These are phyloP conservation scores for Zymoseptoria passerinii DNA, from an alignment of 2,329 filamentous ascomycete genomes.

Conservation along the genomic window DNA sequence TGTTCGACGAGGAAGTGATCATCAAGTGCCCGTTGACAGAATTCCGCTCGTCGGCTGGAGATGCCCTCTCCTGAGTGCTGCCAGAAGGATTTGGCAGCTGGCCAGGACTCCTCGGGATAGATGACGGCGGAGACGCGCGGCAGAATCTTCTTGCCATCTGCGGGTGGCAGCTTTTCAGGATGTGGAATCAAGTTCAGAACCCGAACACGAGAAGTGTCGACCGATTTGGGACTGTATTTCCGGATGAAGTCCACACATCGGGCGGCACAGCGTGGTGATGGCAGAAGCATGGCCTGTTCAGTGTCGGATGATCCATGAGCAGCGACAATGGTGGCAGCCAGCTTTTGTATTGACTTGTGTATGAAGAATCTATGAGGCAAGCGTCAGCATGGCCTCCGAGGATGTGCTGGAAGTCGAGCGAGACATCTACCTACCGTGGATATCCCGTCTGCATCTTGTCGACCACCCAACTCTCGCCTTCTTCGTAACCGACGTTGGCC, in stretches of 20 bases:
- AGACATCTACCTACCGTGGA: slow-evolving; percentile 52
- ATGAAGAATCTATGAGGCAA: slow-evolving; percentile 67
- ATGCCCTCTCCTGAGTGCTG: slow-evolving; percentile 91
- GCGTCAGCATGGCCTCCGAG: slow-evolving; percentile 1
- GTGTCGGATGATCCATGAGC: slow-evolving; percentile 51
- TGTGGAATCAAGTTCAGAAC: slow-evolving; percentile 58
- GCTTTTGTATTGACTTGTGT: slow-evolving; percentile 68
- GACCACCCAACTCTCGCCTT: slow-evolving; percentile 81
- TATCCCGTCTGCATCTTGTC: slow-evolving; percentile 83
- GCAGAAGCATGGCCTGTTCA: slow-evolving; percentile 73
- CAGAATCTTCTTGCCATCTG: slow-evolving; percentile 37
- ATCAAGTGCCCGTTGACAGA: slow-evolving; percentile 67
- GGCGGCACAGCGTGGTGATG: slow-evolving; percentile 59
- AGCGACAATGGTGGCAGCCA: slow-evolving; percentile 60
- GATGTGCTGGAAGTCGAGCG: neutral
- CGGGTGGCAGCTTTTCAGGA: slow-evolving; percentile 37
- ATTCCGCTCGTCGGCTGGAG: slow-evolving; percentile 84
- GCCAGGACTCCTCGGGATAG: slow-evolving; percentile 58
- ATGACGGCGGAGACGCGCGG: slow-evolving; percentile 51
- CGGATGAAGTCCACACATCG: slow-evolving; percentile 68
- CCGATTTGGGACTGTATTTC: slow-evolving; percentile 47
- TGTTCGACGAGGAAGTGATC: slow-evolving; percentile 57
- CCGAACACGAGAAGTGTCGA: slow-evolving; percentile 40
- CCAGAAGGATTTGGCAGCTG: slow-evolving; percentile 88
- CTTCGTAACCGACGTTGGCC: slow-evolving; percentile 86